Evolutionary conservation across 164 flowering plant species (phyloP), one percentile per base, ranked within the genome.

Genomic region (Pachysandra terminalis): DNA sequence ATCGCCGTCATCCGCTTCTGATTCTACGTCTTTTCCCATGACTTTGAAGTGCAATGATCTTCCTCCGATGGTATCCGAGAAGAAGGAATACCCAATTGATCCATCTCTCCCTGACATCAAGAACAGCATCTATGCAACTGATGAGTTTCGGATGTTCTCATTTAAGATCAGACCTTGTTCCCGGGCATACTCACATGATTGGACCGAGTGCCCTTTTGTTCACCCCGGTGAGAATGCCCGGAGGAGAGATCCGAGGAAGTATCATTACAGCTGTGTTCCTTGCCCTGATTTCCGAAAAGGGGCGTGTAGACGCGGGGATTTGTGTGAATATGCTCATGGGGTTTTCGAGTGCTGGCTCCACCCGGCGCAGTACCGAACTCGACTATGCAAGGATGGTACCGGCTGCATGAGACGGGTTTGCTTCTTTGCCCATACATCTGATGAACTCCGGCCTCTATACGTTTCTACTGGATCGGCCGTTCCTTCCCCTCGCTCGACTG

Each of bases 391-490:
- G n/a, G n/a, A n/a, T n/a, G n/a, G n/a, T n/a, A 7, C 56, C 7
- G 19, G 56, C 22, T 54, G 56, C 1, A 54, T 54, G 56, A 16
- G 9, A 7, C 56, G 9, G 2, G 56, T 54, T 54, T 54, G 56
- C 22, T 54, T 54, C 56, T 54, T 54, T 54, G 56, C 3, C 22
- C 9, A 54, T n/a, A 54, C 56, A 54, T 2, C 22, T 19, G 9
- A 21, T 0, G 56, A 54, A 54, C 56, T 54, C 56, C 22, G 56
- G 16, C 57, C 72, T 28, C 59, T 61, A 4, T 61, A 69, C 28
- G 59, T 53, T 5, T 69, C 72, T 37, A 61, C 66, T 7, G 66
- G 72, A 14, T 68, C 64, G 5, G 71, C 71, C 19, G 64, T 59
- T 22, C 64, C 66, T 4, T 61, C 72, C 56, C 66, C 66, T 41